Base-by-base conservation (phyloP, 1,284 basidiomycete genomes). In the Cryptococcus floricola region DNA sequence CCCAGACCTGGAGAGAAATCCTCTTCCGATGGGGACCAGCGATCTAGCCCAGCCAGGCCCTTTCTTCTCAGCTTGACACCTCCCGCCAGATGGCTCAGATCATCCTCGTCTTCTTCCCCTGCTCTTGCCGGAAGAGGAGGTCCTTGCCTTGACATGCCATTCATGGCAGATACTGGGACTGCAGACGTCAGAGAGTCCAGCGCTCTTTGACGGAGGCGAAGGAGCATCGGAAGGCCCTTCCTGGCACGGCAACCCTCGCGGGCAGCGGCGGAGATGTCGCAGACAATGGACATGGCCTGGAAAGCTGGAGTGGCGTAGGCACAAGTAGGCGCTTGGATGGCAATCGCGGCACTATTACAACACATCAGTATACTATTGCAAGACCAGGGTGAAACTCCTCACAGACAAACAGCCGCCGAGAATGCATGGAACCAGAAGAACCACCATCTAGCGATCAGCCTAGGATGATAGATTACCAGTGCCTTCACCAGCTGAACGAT, bases 401-500 rank as follows among this genome's bases (percentile, higher is more conserved):
- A 75, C 67, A 76, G 61, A 50, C 74, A 75, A 19, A 75, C 71
- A 37, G 75, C 73, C 2, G 74, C 68, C 4, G 62, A 64, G 54
- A 75, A 73, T 1, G 71, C 71, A 51, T 77, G 76, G 60, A 76
- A 76, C 73, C 74, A 76, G 60, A 73, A 73, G 61, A 72, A 73
- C 71, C 71, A 74, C 71, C 70, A 75, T n/a, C 76, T 60, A 9
- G 72, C 71, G 10, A 74, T 66, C 23, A 77, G 56, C 14, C 66
- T 65, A 2, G 74, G 76, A 50, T 75, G 72, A 56, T 73, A 77
- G 34, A 76, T 68, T 25, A 77, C 68, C 43, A 74, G 57, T 46
- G 69, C 68, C 57, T 73, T 70, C 50, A 76, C 71, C 19, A 74
- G 65, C 54, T 70, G 66, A 13, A 77, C 71, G 18, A 77, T 70